Conservation (phyloP, 2,329 filamentous ascomycete genomes). For the Rutstroemia sp. region DNA sequence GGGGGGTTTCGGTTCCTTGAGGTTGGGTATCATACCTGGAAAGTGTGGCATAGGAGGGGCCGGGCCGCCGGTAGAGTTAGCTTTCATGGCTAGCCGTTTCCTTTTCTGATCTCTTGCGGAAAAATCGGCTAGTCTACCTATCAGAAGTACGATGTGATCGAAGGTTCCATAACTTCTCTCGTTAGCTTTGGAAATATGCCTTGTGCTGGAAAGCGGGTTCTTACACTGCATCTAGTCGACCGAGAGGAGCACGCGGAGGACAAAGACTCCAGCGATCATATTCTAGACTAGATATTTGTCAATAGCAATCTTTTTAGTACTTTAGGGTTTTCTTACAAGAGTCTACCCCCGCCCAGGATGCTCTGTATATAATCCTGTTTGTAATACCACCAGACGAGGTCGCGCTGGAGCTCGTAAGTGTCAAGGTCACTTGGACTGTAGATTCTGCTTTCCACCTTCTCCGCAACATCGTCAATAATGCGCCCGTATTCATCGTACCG, state of each 20-base stretch:
- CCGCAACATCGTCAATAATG: conserved; percentile 28
- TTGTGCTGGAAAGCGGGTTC: conserved; percentile 23
- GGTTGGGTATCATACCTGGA: conserved; percentile 26
- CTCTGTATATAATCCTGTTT: conserved; percentile 94
- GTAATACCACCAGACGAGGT: conserved; percentile 92
- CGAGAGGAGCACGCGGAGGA: conserved; percentile 74
- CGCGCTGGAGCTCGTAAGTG: conserved; percentile 71
- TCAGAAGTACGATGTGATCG: conserved; percentile 77
- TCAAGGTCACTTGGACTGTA: conserved; percentile 55
- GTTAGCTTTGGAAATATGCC: conserved; percentile 14
- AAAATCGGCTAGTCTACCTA: conserved; percentile 75
- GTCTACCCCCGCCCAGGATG: conserved; percentile 73
- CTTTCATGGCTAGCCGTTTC: conserved; percentile 62
- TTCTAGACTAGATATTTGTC: conserved; percentile 41
- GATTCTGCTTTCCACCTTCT: conserved; percentile 10
- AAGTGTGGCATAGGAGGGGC: conserved; percentile 23
- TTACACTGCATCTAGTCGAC: conserved; percentile 65
- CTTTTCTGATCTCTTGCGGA: conserved; percentile 67
- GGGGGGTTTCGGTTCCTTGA: conserved; percentile 22
- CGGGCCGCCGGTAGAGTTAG: conserved; percentile 26
- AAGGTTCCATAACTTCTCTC: conserved; percentile 70
- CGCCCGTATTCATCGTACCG: conserved; percentile 51
- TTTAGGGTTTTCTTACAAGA: conserved; percentile 60
- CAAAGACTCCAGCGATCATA: conserved; percentile 80
- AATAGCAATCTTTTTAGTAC: background rate